Conservation (phyloP, 768 basidiomycete genomes). For the Rhodocollybia butyracea region DNA sequence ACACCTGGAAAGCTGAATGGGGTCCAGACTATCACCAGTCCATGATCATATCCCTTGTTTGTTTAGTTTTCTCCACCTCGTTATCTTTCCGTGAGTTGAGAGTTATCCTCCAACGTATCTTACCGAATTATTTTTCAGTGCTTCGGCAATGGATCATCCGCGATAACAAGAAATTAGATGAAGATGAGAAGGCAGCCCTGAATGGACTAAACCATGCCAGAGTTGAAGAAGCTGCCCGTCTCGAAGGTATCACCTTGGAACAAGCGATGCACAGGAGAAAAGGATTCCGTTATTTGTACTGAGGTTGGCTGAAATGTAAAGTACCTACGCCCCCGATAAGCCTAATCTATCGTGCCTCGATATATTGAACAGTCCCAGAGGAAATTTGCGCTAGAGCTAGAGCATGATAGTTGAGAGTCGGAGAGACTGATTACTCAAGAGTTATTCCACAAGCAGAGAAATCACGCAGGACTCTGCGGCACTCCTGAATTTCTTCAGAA, state of each 20-base stretch:
- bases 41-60: slow-evolving; percentile 46
- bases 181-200: slow-evolving; percentile 26
- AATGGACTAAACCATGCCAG: slow-evolving; percentile 32
- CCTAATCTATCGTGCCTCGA: too few relatives aligned
- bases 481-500: too few relatives aligned
- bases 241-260: slow-evolving; percentile 43
- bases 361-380: too few relatives aligned
- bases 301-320: too few relatives aligned
- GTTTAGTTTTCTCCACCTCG: slow-evolving; percentile 25
- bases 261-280: slow-evolving; percentile 37
- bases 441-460: too few relatives aligned
- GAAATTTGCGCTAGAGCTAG: too few relatives aligned
- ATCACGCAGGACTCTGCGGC: too few relatives aligned
- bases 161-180: slow-evolving; percentile 37
- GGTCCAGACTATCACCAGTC: slow-evolving; percentile 60
- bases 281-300: slow-evolving; percentile 45
- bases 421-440: too few relatives aligned
- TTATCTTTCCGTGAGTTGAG: slow-evolving; percentile 21
- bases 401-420: too few relatives aligned
- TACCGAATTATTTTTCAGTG: slow-evolving; percentile 1
- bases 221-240: slow-evolving; percentile 40
- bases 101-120: background rate
- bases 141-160: slow-evolving; percentile 26
- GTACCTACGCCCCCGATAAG: too few relatives aligned
- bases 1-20: slow-evolving; percentile 61